Percentiles rank a stretch among this genome's conserved stretches.
These are phyloP conservation scores for Syncephalastrum racemosum DNA, from an alignment of 371 early-diverging fungal genomes.

Conservation along the genomic window DNA sequence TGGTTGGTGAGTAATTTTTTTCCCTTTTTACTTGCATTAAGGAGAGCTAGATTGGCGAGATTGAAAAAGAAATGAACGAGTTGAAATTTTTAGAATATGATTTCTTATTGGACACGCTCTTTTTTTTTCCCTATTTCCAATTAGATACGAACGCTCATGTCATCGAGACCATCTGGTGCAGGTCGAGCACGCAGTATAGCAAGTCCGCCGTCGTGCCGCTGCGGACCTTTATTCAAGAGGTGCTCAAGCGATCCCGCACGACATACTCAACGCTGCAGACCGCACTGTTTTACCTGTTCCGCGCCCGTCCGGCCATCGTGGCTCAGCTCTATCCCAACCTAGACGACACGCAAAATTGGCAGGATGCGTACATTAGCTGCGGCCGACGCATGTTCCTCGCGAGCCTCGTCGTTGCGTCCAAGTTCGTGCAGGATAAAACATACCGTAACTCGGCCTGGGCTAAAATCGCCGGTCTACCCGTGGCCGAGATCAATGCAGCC, in stretches of 20 bases:
- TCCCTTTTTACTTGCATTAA: background rate
- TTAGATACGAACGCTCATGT: slow-evolving; percentile 60
- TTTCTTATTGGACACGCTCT: too few species aligned
- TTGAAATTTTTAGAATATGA: too few species aligned
- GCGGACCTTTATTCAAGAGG: slow-evolving; percentile 74
- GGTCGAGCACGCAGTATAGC: slow-evolving; percentile 27
- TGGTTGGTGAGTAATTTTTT: slow-evolving; percentile 41
- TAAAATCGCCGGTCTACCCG: slow-evolving; percentile 74
- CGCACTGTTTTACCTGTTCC: slow-evolving; percentile 69
- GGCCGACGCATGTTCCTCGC: slow-evolving; percentile 82
- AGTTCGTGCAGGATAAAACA: slow-evolving; percentile 77
- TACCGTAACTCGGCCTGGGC: slow-evolving; percentile 84
- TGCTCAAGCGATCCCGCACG: slow-evolving; percentile 74
- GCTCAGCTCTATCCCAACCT: slow-evolving; percentile 19
- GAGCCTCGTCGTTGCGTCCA: slow-evolving; percentile 74
- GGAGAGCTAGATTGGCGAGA: slow-evolving; percentile 1
- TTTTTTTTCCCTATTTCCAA: slow-evolving; percentile 1
- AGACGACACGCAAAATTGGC: slow-evolving; percentile 14
- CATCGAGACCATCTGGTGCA: slow-evolving; percentile 62
- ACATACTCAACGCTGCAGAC: slow-evolving; percentile 79
- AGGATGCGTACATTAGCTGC: slow-evolving; percentile 50
- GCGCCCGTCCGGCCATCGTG: slow-evolving; percentile 40
- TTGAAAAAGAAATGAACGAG: background rate
- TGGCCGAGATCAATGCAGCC: slow-evolving; percentile 70
- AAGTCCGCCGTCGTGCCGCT: slow-evolving; percentile 62